Base-by-base conservation (phyloP, 169 alveolate species). In the Cryptosporidium meleagridis region DNA sequence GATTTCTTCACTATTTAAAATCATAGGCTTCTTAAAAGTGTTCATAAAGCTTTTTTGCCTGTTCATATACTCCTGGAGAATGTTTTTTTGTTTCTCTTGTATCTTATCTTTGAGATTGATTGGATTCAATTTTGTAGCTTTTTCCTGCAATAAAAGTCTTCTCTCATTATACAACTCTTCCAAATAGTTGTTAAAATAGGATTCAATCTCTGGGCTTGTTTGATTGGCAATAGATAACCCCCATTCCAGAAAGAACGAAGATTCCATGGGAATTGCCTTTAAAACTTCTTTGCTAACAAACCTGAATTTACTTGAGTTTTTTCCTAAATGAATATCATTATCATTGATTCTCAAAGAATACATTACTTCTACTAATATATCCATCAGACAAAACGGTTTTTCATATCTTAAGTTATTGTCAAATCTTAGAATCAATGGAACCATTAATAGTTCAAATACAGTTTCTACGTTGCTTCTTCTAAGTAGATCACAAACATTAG, bases 191-290 rank as follows among this genome's bases (percentile, higher is more conserved):
- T 39, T 29, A n/a, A 80, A 21, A 69, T 80, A 59, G 18, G 52
- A 23, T 6, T 44, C 51, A 14, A 80, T 65, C 2, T 65, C 51
- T 5, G 89, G 75, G 45, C 52, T 44, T 4, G 80, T 35, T 5
- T 26, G n/a, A 1, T 65, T 80, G 18, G 80, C 89, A 23, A 80
- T 80, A 7, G 89, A 41, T 26, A 80, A 23, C 4, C 89, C 75
- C 89, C 89, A 80, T 51, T 80, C 89, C 2, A 80, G 29, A 29
- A 80, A 80, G 26, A 61, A 62, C 5, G 68, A 61, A 26, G 89
- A 41, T n/a, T 80, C 89, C 48, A 80, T 31, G 9, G 89, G 67
- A 48, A 80, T 80, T 23, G 10, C 8, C 39, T 65, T 48, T 37
- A 59, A 31, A 6, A 48, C 12, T 9, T 80, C 89, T 55, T 18